Evolutionary conservation across 192 early-diverging fungal species (phyloP).

Genomic region (Rhizophagus clarus): DNA sequence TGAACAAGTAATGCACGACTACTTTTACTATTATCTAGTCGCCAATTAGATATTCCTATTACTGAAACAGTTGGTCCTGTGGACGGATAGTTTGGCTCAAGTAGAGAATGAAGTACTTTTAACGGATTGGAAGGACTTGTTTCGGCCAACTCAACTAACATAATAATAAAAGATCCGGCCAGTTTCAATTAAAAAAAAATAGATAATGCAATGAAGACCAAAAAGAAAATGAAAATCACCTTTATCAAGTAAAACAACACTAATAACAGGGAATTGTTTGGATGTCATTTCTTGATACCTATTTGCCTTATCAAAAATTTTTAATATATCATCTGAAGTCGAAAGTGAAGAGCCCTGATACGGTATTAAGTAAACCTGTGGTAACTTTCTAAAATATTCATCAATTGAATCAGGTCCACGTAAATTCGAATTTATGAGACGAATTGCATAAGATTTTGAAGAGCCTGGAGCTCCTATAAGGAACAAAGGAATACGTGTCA

Average conservation of each 20-base stretch:
- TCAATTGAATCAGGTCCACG: conserved; percentile 29
- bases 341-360: conserved; percentile 14
- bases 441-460: conserved; percentile 29
- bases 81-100: conserved; percentile 20
- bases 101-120: background rate
- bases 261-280: background rate
- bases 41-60: conserved; percentile 32
- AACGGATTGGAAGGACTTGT: background rate
- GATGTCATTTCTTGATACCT: background rate
- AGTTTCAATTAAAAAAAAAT: no score
- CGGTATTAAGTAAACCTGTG: conserved; percentile 28
- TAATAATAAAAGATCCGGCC: no score
- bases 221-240: background rate
- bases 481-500: conserved; percentile 16
- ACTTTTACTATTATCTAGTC: conserved; percentile 28
- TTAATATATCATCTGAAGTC: conserved; percentile 31
- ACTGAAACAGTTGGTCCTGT: background rate
- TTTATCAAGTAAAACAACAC: background rate
- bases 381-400: conserved; percentile 5
- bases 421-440: conserved; percentile 20
- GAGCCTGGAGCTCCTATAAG: conserved; percentile 25
- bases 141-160: conserved; percentile 31
- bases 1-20: conserved; percentile 25
- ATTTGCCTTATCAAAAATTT: background rate
- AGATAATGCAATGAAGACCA: background rate